Percentiles rank a stretch among this genome's conserved stretches.
Conservation (phyloP, 1,139 yeast species). For the Zygotorulaspora mrakii region DNA sequence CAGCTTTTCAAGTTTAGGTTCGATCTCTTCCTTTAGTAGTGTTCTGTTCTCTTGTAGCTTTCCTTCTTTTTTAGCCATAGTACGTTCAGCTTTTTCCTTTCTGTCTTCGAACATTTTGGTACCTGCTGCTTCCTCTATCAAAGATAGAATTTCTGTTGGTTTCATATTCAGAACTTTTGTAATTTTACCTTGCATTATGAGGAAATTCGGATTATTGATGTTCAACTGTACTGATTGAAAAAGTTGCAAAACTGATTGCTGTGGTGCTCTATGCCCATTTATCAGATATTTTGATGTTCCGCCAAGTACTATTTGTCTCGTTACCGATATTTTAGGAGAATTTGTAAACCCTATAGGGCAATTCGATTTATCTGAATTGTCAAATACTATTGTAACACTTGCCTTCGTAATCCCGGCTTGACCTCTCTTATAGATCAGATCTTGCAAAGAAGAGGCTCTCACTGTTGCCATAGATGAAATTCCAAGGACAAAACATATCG, state of each 20-base stretch:
- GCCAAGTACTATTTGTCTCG: constrained; percentile 87
- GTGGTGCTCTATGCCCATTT: constrained; percentile 96
- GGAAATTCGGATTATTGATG: constrained; percentile 92
- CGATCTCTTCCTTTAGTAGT: constrained; percentile 79
- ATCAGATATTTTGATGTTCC: constrained; percentile 90
- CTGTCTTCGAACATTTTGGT: constrained; percentile 94
- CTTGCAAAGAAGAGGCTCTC: constrained; percentile 89
- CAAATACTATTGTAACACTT: constrained; percentile 92
- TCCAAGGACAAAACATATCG: constrained; percentile 97
- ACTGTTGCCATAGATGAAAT: constrained; percentile 92
- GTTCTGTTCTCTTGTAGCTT: constrained; percentile 74
- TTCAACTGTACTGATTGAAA: constrained; percentile 94
- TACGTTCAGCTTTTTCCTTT: constrained; percentile 84
- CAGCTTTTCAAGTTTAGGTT: constrained; percentile 82
- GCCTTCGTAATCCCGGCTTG: constrained; percentile 98
- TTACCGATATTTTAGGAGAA: constrained; percentile 77
- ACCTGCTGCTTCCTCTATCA: constrained; percentile 98
- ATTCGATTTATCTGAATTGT: constrained; percentile 68
- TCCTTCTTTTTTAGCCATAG: constrained; percentile 86
- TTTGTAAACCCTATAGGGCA: constrained; percentile 89
- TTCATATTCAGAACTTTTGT: constrained; percentile 97
- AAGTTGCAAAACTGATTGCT: constrained; percentile 81
- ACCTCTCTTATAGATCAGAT: constrained; percentile 91
- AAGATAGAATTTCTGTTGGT: constrained; percentile 79
- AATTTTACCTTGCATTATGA: constrained; percentile 98